Evolutionary conservation across 163 green algal species (phyloP).

Genomic region (Smithsoniella earleae): DNA sequence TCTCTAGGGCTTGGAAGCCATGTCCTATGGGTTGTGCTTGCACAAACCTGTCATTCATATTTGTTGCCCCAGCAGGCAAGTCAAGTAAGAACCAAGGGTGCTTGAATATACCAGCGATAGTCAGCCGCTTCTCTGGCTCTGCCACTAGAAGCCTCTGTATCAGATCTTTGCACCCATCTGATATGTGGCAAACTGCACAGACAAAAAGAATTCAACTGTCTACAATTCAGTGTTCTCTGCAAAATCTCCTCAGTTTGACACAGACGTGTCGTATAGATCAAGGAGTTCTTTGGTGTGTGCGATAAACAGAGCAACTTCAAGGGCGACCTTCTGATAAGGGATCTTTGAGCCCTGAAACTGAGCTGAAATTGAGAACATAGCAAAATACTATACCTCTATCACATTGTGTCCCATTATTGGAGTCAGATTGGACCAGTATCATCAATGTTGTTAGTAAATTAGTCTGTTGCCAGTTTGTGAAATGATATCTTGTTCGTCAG

Average conservation of each 20-base stretch:
- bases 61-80: slow-evolving; percentile 37
- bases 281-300: background rate
- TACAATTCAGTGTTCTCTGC: background rate
- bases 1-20: slow-evolving; percentile 10
- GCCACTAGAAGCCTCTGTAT: slow-evolving; percentile 52
- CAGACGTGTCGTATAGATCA: background rate
- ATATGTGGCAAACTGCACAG: slow-evolving; percentile 26
- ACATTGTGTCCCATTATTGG: no score
- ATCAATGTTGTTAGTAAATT: background rate
- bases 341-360: no score
- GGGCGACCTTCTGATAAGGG: no score
- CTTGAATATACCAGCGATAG: slow-evolving; percentile 43
- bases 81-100: slow-evolving; percentile 52
- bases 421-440: no score
- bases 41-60: slow-evolving; percentile 36
- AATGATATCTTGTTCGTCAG: no score
- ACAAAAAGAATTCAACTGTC: no score
- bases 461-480: no score
- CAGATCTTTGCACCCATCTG: slow-evolving; percentile 42
- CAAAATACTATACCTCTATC: no score
- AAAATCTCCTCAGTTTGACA: background rate
- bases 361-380: no score
- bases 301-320: background rate
- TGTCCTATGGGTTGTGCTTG: slow-evolving; percentile 5
- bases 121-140: slow-evolving; percentile 47